phyloP scores from a whole-genome alignment of 106 monocot genomes.

The Acorus gramineus region DNA sequence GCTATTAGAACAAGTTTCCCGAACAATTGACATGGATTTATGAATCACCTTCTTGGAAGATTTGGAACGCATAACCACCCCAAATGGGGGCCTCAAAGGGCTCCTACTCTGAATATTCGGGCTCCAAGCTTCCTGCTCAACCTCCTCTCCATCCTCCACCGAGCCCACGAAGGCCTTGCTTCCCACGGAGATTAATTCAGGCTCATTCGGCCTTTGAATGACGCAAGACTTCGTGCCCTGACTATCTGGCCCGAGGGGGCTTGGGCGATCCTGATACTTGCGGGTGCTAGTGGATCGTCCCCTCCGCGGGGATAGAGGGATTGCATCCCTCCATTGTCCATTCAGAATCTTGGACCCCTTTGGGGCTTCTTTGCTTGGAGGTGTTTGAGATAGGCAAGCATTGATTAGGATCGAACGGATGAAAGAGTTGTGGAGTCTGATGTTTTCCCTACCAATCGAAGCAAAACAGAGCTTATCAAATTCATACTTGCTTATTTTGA shows the following conservation, averaged over 20 bases:
- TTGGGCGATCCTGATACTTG: constrained; percentile 37
- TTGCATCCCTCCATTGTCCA: constrained; percentile 18
- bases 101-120: constrained; percentile 86
- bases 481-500: constrained; percentile 53
- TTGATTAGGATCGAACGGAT: constrained; percentile 64
- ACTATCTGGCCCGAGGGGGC: constrained; percentile 44
- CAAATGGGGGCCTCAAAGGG: constrained; percentile 52
- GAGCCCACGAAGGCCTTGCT: constrained; percentile 68
- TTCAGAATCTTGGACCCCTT: constrained; percentile 34
- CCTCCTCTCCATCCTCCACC: constrained; percentile 95
- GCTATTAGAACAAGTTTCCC: constrained; percentile 22
- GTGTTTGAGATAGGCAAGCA: constrained; percentile 39
- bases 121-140: constrained; percentile 70
- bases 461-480: constrained; percentile 33
- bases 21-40: constrained; percentile 6
- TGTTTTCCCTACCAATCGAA: constrained; percentile 66
- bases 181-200: constrained; percentile 51
- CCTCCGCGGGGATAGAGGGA: constrained; percentile 25
- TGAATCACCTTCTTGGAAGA: too few species aligned
- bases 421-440: constrained; percentile 65
- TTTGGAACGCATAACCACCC: not conserved
- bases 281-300: constrained; percentile 33
- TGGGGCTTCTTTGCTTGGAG: constrained; percentile 9
- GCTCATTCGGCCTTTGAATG: constrained; percentile 26
- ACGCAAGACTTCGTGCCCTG: constrained; percentile 59